Evolutionary conservation across 1,284 basidiomycete genomes (phyloP).

Genomic region (Pseudozyma sp.): DNA sequence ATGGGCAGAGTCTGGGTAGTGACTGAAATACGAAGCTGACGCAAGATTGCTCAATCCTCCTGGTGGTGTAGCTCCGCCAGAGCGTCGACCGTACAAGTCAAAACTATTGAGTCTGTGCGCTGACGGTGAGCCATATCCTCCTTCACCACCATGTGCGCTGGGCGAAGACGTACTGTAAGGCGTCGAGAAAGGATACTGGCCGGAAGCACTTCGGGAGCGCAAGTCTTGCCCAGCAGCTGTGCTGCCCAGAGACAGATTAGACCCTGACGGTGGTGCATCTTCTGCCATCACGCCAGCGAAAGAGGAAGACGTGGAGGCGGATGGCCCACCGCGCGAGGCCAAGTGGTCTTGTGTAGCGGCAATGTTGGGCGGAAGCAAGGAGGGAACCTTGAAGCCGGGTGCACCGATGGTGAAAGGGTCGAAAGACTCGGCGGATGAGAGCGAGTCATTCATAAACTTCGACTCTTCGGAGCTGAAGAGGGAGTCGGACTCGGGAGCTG

Average conservation of each 20-base stretch:
- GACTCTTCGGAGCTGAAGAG: conserved; percentile 61
- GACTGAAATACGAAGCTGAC: conserved; percentile 15
- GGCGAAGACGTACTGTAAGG: conserved; percentile 1
- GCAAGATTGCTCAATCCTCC: conserved; percentile 14
- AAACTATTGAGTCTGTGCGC: conserved; percentile 36
- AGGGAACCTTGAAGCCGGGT: conserved; percentile 61
- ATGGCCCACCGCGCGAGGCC: neutral
- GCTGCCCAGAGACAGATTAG: neutral
- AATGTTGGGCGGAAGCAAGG: conserved; percentile 51
- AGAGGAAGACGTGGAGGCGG: neutral
- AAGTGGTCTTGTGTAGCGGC: conserved; percentile 35
- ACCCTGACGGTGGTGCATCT: neutral
- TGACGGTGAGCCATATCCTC: neutral
- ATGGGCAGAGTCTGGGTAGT: conserved; percentile 8
- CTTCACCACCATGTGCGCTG: conserved; percentile 4
- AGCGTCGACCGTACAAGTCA: conserved; percentile 38
- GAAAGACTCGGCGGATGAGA: conserved; percentile 54
- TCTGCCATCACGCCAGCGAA: conserved; percentile 6
- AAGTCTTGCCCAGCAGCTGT: conserved; percentile 11
- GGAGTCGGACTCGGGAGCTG: conserved; percentile 25
- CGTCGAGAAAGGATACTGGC: conserved; percentile 6
- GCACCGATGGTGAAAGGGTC: conserved; percentile 62
- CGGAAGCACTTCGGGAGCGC: conserved; percentile 21
- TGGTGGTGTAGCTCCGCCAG: conserved; percentile 23
- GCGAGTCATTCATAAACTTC: conserved; percentile 59